phyloP scores from a whole-genome alignment of 2,329 filamentous ascomycete species.

The Cercospora zeina region DNA sequence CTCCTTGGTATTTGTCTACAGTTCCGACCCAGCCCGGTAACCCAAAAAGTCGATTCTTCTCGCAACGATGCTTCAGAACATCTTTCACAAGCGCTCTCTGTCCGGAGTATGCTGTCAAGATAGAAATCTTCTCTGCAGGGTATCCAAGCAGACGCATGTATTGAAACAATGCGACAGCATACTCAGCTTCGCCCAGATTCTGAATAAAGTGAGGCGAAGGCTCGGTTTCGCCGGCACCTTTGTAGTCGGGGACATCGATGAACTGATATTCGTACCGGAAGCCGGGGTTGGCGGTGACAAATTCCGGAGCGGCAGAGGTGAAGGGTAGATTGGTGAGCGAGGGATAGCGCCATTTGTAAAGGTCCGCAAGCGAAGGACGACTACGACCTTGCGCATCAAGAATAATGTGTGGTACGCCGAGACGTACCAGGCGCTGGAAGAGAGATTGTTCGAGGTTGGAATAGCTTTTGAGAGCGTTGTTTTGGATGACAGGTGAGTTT shows the following conservation, averaged over 20 bases:
- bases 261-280: constrained; percentile 96
- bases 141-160: constrained; percentile 98
- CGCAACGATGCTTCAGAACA: constrained; percentile 80
- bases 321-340: constrained; percentile 75
- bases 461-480: constrained; percentile 88
- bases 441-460: constrained; percentile 95
- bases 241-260: constrained; percentile 92
- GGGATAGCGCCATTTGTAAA: constrained; percentile 93
- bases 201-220: constrained; percentile 94
- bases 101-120: constrained; percentile 90
- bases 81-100: constrained; percentile 86
- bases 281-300: constrained; percentile 79
- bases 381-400: constrained; percentile 94
- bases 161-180: constrained; percentile 90
- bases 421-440: constrained; percentile 83
- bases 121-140: constrained; percentile 77
- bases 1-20: constrained; percentile 97
- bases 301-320: constrained; percentile 69
- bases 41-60: constrained; percentile 79
- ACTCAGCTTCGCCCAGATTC: constrained; percentile 95
- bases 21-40: constrained; percentile 87
- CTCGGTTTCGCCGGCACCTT: constrained; percentile 82
- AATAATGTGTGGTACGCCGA: constrained; percentile 87
- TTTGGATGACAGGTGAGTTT: constrained; percentile 94
- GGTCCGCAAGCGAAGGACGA: constrained; percentile 77